phyloP scores from a whole-genome alignment of 1,284 basidiomycete genomes.

The Vanrija sp. region DNA sequence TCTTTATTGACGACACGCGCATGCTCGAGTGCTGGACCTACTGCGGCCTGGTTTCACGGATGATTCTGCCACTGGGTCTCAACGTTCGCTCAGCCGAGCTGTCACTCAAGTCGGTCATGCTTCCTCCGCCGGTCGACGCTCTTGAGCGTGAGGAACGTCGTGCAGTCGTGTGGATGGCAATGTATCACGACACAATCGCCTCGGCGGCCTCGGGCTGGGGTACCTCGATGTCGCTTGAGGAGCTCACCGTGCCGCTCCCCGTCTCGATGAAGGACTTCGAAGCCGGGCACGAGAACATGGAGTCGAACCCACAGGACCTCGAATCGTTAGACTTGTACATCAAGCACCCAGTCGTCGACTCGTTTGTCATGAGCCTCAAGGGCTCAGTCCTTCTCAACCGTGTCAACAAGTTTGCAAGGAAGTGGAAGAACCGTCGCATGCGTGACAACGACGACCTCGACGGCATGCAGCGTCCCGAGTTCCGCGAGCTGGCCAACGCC shows the following conservation, averaged over 20 bases:
- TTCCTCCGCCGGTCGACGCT: constrained; percentile 41
- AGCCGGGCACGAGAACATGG: constrained; percentile 28
- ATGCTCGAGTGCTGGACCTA: constrained; percentile 49
- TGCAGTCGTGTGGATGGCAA: constrained; percentile 44
- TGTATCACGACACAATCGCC: constrained; percentile 44
- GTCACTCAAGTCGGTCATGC: constrained; percentile 43
- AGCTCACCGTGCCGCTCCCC: constrained; percentile 43
- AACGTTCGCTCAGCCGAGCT: constrained; percentile 43
- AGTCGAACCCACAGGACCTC: constrained; percentile 44
- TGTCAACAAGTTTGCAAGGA: constrained; percentile 36
- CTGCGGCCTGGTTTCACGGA: constrained; percentile 40
- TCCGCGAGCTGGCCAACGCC: constrained; percentile 43
- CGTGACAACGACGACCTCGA: constrained; percentile 42
- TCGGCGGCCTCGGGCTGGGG: constrained; percentile 46
- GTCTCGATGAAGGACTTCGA: constrained; percentile 38
- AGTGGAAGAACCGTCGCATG: constrained; percentile 45
- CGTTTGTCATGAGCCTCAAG: constrained; percentile 40
- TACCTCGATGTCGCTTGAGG: constrained; percentile 42
- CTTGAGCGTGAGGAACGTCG: constrained; percentile 47
- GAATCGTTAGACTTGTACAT: constrained; percentile 46
- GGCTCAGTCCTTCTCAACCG: constrained; percentile 34
- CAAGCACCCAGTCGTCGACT: constrained; percentile 44
- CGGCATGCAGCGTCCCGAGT: constrained; percentile 44
- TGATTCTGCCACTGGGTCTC: constrained; percentile 46
- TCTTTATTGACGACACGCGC: constrained; percentile 47